A percentile compares a stretch with the other conserved stretches of the same genome.
Evolutionary conservation across 768 basidiomycete species (phyloP).

Genomic region (Leccinum ochraceum): DNA sequence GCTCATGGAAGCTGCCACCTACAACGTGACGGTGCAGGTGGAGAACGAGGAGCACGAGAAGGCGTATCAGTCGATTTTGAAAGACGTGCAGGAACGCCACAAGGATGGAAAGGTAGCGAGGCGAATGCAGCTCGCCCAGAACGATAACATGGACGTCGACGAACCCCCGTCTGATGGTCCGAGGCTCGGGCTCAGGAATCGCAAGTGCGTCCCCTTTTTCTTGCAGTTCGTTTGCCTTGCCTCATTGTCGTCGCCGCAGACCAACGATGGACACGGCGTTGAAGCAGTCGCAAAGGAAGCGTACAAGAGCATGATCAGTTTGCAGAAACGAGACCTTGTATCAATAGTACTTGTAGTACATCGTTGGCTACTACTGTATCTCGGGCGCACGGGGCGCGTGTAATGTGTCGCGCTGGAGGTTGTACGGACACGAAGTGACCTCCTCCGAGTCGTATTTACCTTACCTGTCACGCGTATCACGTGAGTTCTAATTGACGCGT

Average conservation of each 20-base stretch:
- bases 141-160: conserved; percentile 66
- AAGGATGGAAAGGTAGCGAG: conserved; percentile 54
- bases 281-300: conserved; percentile 55
- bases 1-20: conserved; percentile 54
- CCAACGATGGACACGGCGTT: conserved; percentile 42
- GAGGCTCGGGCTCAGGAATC: conserved; percentile 50
- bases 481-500: conserved; percentile 33
- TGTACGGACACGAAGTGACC: too few species aligned
- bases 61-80: conserved; percentile 50
- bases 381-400: too few species aligned
- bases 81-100: conserved; percentile 63
- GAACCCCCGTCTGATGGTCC: conserved; percentile 46
- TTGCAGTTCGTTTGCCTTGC: background rate
- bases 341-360: background rate
- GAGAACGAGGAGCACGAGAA: conserved; percentile 58
- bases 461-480: conserved; percentile 31
- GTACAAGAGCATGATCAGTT: conserved; percentile 50
- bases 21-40: conserved; percentile 41
- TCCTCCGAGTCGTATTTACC: too few species aligned
- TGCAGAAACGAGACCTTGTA: conserved; percentile 7
- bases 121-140: conserved; percentile 18
- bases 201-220: conserved; percentile 49
- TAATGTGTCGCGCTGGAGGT: too few species aligned
- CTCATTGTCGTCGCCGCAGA: conserved; percentile 7
- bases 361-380: too few species aligned